These are phyloP conservation scores for Rubus idaeus DNA, from an alignment of 306 rosid genomes.

Conservation along the genomic window DNA sequence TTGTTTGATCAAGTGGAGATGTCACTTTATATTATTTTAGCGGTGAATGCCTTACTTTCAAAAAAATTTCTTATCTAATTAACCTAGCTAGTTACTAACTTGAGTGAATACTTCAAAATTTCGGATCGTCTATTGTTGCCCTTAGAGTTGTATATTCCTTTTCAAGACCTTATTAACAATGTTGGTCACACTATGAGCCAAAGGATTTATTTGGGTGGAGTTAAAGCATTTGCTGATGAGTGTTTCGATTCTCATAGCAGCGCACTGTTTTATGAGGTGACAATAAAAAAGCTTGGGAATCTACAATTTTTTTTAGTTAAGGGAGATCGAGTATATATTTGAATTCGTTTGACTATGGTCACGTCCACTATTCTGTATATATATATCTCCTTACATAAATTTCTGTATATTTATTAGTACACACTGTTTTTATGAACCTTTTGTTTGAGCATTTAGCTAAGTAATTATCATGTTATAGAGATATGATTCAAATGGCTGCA, in stretches of 20 bases:
- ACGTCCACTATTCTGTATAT: neutral
- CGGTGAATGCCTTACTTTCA: neutral
- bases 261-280: slow-evolving; percentile 88
- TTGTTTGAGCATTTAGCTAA: too few relatives aligned
- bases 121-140: slow-evolving; percentile 20
- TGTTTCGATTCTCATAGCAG: slow-evolving; percentile 77
- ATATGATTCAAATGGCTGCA: too few relatives aligned
- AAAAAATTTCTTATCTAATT: too few relatives aligned
- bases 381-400: neutral
- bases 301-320: neutral
- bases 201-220: slow-evolving; percentile 88
- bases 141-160: slow-evolving; percentile 17
- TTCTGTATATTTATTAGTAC: too few relatives aligned
- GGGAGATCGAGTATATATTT: neutral
- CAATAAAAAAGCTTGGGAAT: slow-evolving; percentile 28
- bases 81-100: too few relatives aligned
- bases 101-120: slow-evolving; percentile 9
- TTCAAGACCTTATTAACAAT: slow-evolving; percentile 59
- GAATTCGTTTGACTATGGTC: neutral
- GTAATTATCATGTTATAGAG: too few relatives aligned
- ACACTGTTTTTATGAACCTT: too few relatives aligned
- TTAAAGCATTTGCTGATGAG: slow-evolving; percentile 87
- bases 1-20: neutral
- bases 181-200: slow-evolving; percentile 58
- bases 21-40: neutral